Base-by-base conservation (phyloP, 192 early-diverging fungal species). In the Backusella tuberculispora region DNA sequence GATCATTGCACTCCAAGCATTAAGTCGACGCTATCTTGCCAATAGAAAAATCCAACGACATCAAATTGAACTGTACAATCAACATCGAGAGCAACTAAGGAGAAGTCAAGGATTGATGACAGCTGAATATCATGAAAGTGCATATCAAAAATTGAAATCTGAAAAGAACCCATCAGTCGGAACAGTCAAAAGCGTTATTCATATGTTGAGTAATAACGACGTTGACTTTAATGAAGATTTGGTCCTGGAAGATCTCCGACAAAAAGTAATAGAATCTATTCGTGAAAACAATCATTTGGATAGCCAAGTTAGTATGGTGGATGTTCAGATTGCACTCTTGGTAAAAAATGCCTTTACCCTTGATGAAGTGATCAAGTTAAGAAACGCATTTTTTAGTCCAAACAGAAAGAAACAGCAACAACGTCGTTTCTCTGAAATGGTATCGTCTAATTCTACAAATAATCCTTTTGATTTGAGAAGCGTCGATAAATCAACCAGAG, bases 291-390 rank as follows among this genome's bases (percentile, higher is more conserved):
- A 91, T 53, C 87, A 90, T 42, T 85, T 90, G 6, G 93, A 96
- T 63, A 76, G 82, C 5, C 88, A 95, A 29, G 78, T 99, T 10
- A 95, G 90, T 76, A 92, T 96, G 46, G 85, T 99, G 1, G 98
- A 99, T 74, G 89, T 96, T 72, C 98, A 99, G 80, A 98, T 99
- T 78, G 95, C 97, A 6, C 85, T 99, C 34, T 87, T 99, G 17
- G 91, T 99, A 48, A 94, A 95, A 76, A 99, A 99, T 84, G 89
- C 93, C 43, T 97, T 98, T 66, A 89, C 96, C 17, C 85, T 99
- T 47, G 97, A 99, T 63, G 98, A 99, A 83, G 95, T 99, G 3
- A 83, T 96, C 72, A 85, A 83, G 42, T 73, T 82, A 1, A 84
- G 84, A 0, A 77, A 78, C 5, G 78, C 85, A 0, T 69, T 85